Base-by-base conservation (phyloP, 176 grass and related monocot species). In the Oryza punctata region DNA sequence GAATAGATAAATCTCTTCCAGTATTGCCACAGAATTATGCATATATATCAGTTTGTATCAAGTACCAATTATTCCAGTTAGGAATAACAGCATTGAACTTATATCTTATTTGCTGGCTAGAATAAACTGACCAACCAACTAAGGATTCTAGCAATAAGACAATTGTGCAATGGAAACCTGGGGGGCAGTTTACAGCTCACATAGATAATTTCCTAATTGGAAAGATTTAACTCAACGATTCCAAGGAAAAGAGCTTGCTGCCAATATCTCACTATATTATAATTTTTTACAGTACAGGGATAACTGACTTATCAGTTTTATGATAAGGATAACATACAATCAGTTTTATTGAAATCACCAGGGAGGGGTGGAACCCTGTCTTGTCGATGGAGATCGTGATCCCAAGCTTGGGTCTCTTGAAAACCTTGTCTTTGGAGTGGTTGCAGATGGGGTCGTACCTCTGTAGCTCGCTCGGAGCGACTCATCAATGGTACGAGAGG, bases 381-480 rank as follows among this genome's bases (percentile, higher is more conserved):
- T 90, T 26, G 68, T 85, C 6, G 91, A 95, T 26, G 91, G 95
- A 90, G 95, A 98, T 26, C 76, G 85, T 30, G 90, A 95, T 23
- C 57, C 89, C 33, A 91, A 70, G 77, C 90, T 90, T 65, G 72
- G 79, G 65, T 95, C 96, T 82, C 89, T 94, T 79, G 96, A 98
- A 86, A 98, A 95, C 74, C 93, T 90, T 18, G 93, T 90, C 82
- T 90, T 95, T 0, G 91, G 91, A 70, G 93, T 94, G 78, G 80
- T 79, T 79, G 45, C 65, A 10, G 83, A 82, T 76, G 93, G 93
- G 19, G 84, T 95, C 63, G 85, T 85, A 8, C 96, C 96, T 76
- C 93, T 91, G 78, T 98, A 98, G 67, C 91, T 95, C n/a, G 96
- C 93, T 67, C 93, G 91, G 65, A 98, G 93, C 14, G 93, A 93